Evolutionary conservation across 306 rosid genomes (phyloP).

Genomic region (Trichosanthes truncata): DNA sequence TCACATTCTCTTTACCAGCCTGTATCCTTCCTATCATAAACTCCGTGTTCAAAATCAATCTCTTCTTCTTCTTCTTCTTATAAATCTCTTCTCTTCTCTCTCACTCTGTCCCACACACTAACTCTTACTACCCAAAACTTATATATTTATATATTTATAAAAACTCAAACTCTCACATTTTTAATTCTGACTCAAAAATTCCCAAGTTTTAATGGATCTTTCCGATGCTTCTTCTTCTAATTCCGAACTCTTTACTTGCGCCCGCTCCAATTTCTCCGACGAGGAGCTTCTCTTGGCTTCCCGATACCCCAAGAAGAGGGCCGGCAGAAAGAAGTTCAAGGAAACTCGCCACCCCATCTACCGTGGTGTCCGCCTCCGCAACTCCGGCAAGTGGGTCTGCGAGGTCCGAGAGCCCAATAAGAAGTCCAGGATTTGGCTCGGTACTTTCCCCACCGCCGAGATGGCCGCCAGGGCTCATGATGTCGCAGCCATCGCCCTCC

Average conservation of each 20-base stretch:
- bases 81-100: no score
- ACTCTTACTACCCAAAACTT: no score
- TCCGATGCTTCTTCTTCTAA: not conserved
- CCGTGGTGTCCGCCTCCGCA: slow-evolving; percentile 58
- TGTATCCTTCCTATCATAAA: no score
- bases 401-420: slow-evolving; percentile 80
- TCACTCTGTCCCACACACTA: no score
- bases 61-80: no score
- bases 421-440: slow-evolving; percentile 48
- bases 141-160: no score
- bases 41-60: no score
- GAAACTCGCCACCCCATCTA: slow-evolving; percentile 84
- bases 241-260: not conserved
- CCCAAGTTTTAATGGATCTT: not conserved
- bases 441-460: slow-evolving; percentile 62
- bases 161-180: no score
- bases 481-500: slow-evolving; percentile 58
- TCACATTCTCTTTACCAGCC: no score
- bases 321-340: slow-evolving; percentile 77
- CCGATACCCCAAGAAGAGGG: slow-evolving; percentile 56
- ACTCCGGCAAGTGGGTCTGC: slow-evolving; percentile 64
- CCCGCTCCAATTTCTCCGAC: slow-evolving; percentile 19
- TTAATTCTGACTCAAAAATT: no score
- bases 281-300: slow-evolving; percentile 51
- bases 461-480: slow-evolving; percentile 88